These are phyloP conservation scores for Phoma sp. DNA, from an alignment of 2,329 filamentous ascomycete genomes.

Conservation along the genomic window DNA sequence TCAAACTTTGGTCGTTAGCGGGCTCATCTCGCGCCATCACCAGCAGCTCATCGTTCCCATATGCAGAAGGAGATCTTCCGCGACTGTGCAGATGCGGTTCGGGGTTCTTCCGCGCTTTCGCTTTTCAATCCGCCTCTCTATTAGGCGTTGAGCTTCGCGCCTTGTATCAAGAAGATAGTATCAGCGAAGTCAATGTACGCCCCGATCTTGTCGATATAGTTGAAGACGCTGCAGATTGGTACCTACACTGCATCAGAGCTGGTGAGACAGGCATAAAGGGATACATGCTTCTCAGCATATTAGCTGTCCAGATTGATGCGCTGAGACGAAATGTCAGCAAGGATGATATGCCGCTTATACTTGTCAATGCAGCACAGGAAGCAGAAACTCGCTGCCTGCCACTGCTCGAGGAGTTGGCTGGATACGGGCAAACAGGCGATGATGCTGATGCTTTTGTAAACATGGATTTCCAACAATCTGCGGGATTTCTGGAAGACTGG, in stretches of 20 bases:
- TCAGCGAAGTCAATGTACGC: constrained; percentile 25
- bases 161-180: constrained; percentile 36
- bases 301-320: constrained; percentile 32
- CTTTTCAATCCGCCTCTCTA: constrained; percentile 31
- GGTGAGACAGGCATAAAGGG: constrained; percentile 44
- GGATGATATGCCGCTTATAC: constrained; percentile 19
- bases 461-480: constrained; percentile 17
- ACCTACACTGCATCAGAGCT: constrained; percentile 30
- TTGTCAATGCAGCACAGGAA: constrained; percentile 27
- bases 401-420: constrained; percentile 30
- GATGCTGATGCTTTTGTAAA: not conserved
- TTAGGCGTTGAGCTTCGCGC: constrained; percentile 32
- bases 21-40: constrained; percentile 8
- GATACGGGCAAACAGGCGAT: constrained; percentile 1
- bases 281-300: constrained; percentile 31
- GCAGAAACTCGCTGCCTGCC: constrained; percentile 25
- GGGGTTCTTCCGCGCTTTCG: constrained; percentile 34
- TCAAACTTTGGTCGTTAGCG: constrained; percentile 36
- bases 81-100: constrained; percentile 32
- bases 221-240: constrained; percentile 31
- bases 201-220: constrained; percentile 29
- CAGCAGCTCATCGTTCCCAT: not conserved
- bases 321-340: constrained; percentile 20
- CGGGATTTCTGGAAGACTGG: constrained; percentile 28
- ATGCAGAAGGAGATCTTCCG: constrained; percentile 21